Evolutionary conservation across 2,329 filamentous ascomycete species (phyloP).

Genomic region (Microsporum ferrugineum): DNA sequence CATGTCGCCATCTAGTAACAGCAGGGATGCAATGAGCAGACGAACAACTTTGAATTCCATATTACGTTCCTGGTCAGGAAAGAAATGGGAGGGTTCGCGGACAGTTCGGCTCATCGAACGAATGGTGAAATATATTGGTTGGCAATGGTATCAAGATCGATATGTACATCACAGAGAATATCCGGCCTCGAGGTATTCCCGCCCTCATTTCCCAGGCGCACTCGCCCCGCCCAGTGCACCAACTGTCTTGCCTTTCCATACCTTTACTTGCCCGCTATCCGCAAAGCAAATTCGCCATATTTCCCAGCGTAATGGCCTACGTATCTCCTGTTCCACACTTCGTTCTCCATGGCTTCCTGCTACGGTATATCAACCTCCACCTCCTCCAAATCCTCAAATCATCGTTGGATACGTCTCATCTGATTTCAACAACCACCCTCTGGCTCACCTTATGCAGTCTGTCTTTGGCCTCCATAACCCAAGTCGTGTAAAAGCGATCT

Average conservation of each 20-base stretch:
- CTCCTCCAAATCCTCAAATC: conserved; percentile 69
- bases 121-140: conserved; percentile 61
- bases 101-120: conserved; percentile 76
- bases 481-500: conserved; percentile 66
- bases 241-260: conserved; percentile 93
- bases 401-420: conserved; percentile 94
- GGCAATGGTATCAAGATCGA: conserved; percentile 79
- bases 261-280: conserved; percentile 87
- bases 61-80: conserved; percentile 53
- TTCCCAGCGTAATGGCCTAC: conserved; percentile 83
- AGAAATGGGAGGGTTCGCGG: conserved; percentile 79
- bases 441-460: conserved; percentile 97
- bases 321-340: conserved; percentile 84
- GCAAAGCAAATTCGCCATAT: conserved; percentile 87
- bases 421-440: conserved; percentile 96
- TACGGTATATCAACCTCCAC: conserved; percentile 72
- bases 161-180: conserved; percentile 53
- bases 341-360: conserved; percentile 73
- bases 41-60: conserved; percentile 25
- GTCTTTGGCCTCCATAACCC: conserved; percentile 85
- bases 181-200: conserved; percentile 49
- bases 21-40: conserved; percentile 19
- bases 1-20: conserved; percentile 23
- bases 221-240: conserved; percentile 76
- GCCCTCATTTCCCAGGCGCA: conserved; percentile 60